Conservation (phyloP, 192 early-diverging fungal species). For the Coemansia interrupta region DNA sequence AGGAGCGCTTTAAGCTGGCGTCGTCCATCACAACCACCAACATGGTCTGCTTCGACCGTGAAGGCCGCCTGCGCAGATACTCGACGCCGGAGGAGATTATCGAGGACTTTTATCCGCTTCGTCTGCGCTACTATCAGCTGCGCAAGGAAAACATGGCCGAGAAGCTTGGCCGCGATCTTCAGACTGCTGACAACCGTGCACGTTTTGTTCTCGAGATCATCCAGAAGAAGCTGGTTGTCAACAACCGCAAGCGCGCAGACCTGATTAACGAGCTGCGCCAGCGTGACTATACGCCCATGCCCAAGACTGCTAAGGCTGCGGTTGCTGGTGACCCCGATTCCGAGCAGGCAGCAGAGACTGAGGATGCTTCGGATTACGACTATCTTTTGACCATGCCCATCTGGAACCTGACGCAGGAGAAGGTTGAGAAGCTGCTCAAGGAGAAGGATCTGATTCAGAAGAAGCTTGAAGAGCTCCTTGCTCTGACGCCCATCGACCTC, state of each 20-base stretch:
- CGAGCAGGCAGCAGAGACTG: constrained; percentile 35
- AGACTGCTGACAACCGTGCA: constrained; percentile 75
- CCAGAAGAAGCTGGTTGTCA: constrained; percentile 70
- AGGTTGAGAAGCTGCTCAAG: constrained; percentile 71
- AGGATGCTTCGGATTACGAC: constrained; percentile 59
- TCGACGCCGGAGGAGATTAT: constrained; percentile 72
- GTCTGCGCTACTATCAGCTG: constrained; percentile 79
- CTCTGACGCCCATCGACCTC: constrained; percentile 65
- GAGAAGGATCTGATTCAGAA: constrained; percentile 64
- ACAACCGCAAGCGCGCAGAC: constrained; percentile 80
- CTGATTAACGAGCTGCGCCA: constrained; percentile 69
- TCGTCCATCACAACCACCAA: constrained; percentile 75
- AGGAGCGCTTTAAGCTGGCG: constrained; percentile 77
- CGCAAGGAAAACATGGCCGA: constrained; percentile 76
- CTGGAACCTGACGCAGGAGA: constrained; percentile 86
- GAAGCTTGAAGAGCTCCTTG: constrained; percentile 65
- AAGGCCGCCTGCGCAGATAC: constrained; percentile 83
- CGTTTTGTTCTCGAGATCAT: constrained; percentile 91
- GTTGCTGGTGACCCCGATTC: constrained; percentile 53
- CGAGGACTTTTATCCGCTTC: constrained; percentile 81
- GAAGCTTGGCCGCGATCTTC: constrained; percentile 63
- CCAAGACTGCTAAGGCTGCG: constrained; percentile 45
- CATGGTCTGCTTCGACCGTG: constrained; percentile 90
- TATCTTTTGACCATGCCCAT: constrained; percentile 89
- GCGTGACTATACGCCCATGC: constrained; percentile 65